These are phyloP conservation scores for Aspergillus terreus DNA, from an alignment of 2,329 filamentous ascomycete genomes.

Conservation along the genomic window DNA sequence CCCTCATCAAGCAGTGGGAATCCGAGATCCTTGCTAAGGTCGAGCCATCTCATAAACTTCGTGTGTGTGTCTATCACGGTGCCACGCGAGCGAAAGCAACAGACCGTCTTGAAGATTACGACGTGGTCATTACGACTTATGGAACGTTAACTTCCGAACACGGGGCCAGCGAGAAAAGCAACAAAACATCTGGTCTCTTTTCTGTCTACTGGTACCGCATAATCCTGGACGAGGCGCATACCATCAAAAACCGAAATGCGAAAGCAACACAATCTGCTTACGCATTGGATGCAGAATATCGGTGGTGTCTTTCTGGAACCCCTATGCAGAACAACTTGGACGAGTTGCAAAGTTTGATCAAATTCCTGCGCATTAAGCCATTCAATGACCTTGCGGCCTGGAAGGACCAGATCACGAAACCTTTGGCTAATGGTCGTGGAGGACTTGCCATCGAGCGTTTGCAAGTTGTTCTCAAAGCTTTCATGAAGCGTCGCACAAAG, in stretches of 20 bases:
- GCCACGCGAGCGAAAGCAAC: slow-evolving; percentile 75
- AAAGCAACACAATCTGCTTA: slow-evolving; percentile 93
- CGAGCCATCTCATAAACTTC: slow-evolving; percentile 62
- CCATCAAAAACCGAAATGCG: slow-evolving; percentile 96
- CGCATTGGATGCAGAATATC: slow-evolving; percentile 76
- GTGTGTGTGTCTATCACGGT: slow-evolving; percentile 88
- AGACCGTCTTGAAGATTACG: slow-evolving; percentile 74
- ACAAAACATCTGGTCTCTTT: slow-evolving; percentile 76
- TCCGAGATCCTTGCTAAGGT: slow-evolving; percentile 84
- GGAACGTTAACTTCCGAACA: slow-evolving; percentile 93
- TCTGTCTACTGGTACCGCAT: slow-evolving; percentile 92
- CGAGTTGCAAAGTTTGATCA: slow-evolving; percentile 88
- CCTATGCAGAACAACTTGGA: slow-evolving; percentile 98
- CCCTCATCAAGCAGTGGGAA: slow-evolving; percentile 97
- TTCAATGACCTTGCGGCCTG: slow-evolving; percentile 82
- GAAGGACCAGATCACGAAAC: slow-evolving; percentile 86
- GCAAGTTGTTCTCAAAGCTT: slow-evolving; percentile 79
- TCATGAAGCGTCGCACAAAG: slow-evolving; percentile 99
- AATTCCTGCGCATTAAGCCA: slow-evolving; percentile 86
- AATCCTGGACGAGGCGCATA: slow-evolving; percentile 94
- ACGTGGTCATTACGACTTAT: slow-evolving; percentile 96
- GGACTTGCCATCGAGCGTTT: slow-evolving; percentile 83
- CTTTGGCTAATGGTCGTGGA: slow-evolving; percentile 85
- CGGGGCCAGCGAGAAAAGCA: slow-evolving; percentile 61
- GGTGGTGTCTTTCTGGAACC: slow-evolving; percentile 95